Base-by-base conservation (phyloP, 75 land plant genomes). In the Ceratopteris richardii region DNA sequence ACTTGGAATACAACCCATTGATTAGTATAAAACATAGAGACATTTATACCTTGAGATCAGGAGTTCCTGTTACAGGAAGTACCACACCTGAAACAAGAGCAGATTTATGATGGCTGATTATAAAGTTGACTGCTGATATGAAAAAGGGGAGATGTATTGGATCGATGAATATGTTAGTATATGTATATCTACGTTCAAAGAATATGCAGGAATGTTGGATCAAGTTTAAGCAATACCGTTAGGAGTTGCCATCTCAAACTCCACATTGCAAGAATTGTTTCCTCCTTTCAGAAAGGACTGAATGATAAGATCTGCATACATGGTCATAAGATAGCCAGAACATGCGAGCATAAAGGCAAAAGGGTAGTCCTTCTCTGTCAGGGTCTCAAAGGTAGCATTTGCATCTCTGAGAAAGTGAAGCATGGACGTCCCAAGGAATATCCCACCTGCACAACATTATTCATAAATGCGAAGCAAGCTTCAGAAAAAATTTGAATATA, bases 311-410 rank as follows among this genome's bases (percentile, higher is more conserved):
- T 90, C 96, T 20, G 69, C 88, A 19, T 84, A 31, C 85, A 83
- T 78, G 51, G 96, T 84, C 7, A 84, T 26, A 52, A 84, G 44
- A 54, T 78, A 90, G 0, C 96, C 96, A 23, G 71, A 72, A 19
- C 75, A 55, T 13, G 83, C 76, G 50, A 90, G 73, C 96, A 87
- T 90, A 62, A 72, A 88, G 0, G 93, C 92, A 36, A 90, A 90
- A 2, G 93, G 84, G 43, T 90, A 90, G 9, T 58, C 62, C 27
- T 58, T 64, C 17, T 42, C 46, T 0, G 88, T 81, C 51, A 80
- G 58, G 13, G 69, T 69, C 54, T 12, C 57, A 41, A 90, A 86
- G 0, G 85, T 86, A 39, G 56, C 56, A 29, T 78, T 64, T 0
- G 96, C 60, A 56, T 90, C 96, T 50, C 62, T 43, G 12, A 90